Evolutionary conservation across 345 rosid genomes (phyloP).

Genomic region (Rubroshorea leprosula): DNA sequence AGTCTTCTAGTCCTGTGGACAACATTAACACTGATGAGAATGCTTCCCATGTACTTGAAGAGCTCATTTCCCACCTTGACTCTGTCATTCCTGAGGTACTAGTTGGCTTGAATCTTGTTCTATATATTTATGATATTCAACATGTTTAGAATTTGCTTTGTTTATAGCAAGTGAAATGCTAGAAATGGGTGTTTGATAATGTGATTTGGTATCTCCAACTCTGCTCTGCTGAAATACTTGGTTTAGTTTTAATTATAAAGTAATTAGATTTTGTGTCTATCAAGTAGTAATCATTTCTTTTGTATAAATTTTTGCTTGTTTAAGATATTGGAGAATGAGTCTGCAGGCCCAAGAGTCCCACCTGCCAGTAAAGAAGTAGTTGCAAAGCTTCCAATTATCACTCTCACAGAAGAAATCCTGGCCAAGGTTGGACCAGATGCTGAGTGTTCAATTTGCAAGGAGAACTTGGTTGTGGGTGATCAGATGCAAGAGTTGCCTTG

Average conservation of each 20-base stretch:
- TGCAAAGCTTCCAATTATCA: constrained; percentile 74
- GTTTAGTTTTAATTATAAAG: background rate
- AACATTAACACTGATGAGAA: constrained; percentile 31
- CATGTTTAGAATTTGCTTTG: background rate
- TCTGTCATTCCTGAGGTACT: constrained; percentile 61
- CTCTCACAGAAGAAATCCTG: constrained; percentile 56
- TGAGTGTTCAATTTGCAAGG: constrained; percentile 91
- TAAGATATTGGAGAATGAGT: constrained; percentile 39
- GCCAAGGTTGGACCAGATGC: constrained; percentile 55
- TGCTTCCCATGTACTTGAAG: constrained; percentile 43
- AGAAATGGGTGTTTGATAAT: too few species aligned
- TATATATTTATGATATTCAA: background rate
- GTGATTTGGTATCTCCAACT: background rate
- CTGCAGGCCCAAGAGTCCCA: constrained; percentile 65
- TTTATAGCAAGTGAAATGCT: too few species aligned
- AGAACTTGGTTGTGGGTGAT: constrained; percentile 61
- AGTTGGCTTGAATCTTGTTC: background rate
- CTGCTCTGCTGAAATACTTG: too few species aligned
- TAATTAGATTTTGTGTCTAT: too few species aligned
- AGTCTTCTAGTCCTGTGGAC: constrained; percentile 41
- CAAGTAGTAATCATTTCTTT: background rate
- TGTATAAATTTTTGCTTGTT: constrained; percentile 8
- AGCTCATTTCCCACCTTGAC: constrained; percentile 54
- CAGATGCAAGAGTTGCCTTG: constrained; percentile 95
- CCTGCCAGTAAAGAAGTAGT: constrained; percentile 95